A percentile compares a stretch with the other conserved stretches of the same genome.
Evolutionary conservation across 768 basidiomycete genomes (phyloP).

Genomic region (Paxillus ammoniavirescens): DNA sequence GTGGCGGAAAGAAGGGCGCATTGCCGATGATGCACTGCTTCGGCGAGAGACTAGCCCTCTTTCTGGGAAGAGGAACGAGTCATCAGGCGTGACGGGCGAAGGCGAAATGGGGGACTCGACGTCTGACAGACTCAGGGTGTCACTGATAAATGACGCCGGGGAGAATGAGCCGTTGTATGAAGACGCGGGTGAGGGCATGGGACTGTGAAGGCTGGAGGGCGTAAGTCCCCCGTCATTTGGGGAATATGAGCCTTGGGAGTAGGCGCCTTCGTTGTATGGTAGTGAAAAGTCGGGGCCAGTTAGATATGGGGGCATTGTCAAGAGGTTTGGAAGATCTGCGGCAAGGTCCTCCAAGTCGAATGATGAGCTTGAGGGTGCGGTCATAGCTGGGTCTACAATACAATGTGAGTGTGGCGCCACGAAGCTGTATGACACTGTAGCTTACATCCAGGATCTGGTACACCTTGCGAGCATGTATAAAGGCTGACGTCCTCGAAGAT

Average conservation of each 20-base stretch:
- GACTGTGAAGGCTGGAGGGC: conserved; percentile 9
- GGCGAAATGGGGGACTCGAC: conserved; percentile 15
- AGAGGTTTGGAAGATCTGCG: conserved; percentile 15
- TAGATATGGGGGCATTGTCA: conserved; percentile 5
- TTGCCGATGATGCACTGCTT: conserved; percentile 9
- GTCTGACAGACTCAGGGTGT: conserved; percentile 16
- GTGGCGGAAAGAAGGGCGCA: background rate
- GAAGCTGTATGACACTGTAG: background rate
- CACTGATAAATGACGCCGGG: conserved; percentile 15
- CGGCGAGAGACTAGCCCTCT: background rate
- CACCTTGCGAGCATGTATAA: conserved; percentile 1
- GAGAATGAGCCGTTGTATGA: conserved; percentile 25
- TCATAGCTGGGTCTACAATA: background rate
- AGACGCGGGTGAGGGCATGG: conserved; percentile 25
- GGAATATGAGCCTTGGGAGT: background rate
- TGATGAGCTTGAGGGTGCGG: background rate
- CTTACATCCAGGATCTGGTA: conserved; percentile 7
- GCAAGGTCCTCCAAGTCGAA: conserved; percentile 17
- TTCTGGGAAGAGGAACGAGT: conserved; percentile 1
- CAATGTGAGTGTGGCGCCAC: conserved; percentile 17
- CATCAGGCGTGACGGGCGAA: conserved; percentile 18
- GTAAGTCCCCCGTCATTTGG: conserved; percentile 6
- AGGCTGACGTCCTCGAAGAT: background rate
- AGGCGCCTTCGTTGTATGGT: conserved; percentile 5
- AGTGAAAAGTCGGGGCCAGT: conserved; percentile 3